phyloP scores from a whole-genome alignment of 2,329 filamentous ascomycete species.

The Akanthomyces lecanii region DNA sequence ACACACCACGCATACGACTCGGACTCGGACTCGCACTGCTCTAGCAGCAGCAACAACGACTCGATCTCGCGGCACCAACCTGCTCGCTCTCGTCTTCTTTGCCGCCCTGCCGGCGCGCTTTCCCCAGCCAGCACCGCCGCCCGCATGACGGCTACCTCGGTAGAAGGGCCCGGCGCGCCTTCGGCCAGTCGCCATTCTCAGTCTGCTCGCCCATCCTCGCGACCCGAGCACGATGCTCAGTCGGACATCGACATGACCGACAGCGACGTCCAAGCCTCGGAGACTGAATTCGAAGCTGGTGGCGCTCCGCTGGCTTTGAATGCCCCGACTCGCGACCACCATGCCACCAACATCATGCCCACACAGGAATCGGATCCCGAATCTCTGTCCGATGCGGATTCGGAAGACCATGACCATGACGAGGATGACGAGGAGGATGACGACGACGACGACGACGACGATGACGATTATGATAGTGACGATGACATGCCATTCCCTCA shows the following conservation, averaged over 20 bases:
- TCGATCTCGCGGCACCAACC: neutral
- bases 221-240: slow-evolving; percentile 20
- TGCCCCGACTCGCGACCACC: neutral
- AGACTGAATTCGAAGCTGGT: slow-evolving; percentile 18
- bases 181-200: neutral
- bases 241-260: slow-evolving; percentile 18
- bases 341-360: slow-evolving; percentile 1
- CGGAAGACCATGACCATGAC: slow-evolving; percentile 3
- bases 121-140: neutral
- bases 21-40: neutral
- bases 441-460: neutral
- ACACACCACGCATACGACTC: neutral
- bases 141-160: slow-evolving; percentile 4
- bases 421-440: neutral
- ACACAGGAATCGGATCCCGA: neutral
- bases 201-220: neutral
- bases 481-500: neutral
- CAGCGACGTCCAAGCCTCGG: neutral
- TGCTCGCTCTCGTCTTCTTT: neutral
- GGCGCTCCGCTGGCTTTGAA: slow-evolving; percentile 10
- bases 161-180: neutral
- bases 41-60: neutral
- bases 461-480: slow-evolving; percentile 10
- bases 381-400: slow-evolving; percentile 1
- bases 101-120: neutral